These are phyloP conservation scores for Umbellularia californica DNA, from an alignment of 164 flowering plant genomes.

Conservation along the genomic window DNA sequence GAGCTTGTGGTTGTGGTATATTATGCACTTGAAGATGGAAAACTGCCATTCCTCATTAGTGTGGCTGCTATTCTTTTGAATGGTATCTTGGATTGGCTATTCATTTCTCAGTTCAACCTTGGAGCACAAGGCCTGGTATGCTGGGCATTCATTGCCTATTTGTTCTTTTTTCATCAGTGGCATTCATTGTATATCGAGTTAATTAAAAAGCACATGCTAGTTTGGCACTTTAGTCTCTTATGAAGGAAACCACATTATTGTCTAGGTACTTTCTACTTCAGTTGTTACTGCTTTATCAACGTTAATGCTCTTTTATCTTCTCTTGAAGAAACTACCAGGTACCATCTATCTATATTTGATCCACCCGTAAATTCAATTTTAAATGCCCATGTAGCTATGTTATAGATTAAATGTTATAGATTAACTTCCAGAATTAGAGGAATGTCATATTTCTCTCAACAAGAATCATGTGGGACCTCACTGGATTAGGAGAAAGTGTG, in stretches of 20 bases:
- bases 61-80: conserved; percentile 23
- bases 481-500: not conserved
- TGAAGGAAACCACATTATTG: not conserved
- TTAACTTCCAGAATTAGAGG: not conserved
- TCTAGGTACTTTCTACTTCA: conserved; percentile 32
- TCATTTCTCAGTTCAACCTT: conserved; percentile 18
- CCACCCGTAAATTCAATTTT: not conserved
- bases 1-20: conserved; percentile 29
- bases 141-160: not conserved
- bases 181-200: not conserved
- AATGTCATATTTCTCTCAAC: not conserved
- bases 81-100: conserved; percentile 31
- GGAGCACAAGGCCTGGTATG: conserved; percentile 39
- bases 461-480: not conserved
- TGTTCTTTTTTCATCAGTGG: no score
- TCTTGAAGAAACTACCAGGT: conserved; percentile 27
- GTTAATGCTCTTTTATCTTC: conserved; percentile 20
- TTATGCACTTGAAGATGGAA: conserved; percentile 32
- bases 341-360: not conserved
- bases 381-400: not conserved
- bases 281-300: conserved; percentile 24
- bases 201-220: not conserved
- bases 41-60: conserved; percentile 23
- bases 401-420: not conserved
- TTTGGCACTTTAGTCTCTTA: not conserved